Base-by-base conservation (phyloP, 352 stramenopile genomes). In the Phytophthora aleatoria region DNA sequence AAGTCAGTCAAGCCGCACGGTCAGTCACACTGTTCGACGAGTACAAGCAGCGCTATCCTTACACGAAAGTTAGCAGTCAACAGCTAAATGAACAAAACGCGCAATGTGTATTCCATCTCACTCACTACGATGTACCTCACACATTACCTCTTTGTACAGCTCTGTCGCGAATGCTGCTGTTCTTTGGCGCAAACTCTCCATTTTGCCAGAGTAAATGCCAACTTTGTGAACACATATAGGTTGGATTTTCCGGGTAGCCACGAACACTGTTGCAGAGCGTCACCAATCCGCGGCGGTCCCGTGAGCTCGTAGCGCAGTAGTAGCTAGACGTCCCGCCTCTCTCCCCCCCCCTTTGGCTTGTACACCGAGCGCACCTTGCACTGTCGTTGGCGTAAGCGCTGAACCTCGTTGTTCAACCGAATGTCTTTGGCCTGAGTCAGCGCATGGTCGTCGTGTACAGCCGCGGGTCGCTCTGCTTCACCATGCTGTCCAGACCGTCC, bases 201-300 rank as follows among this genome's bases (percentile, higher is more conserved):
- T 20, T 20, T 20, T 20, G 16, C 16, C 16, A 20, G 16, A 20
- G 16, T 20, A 20, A 20, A 20, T 20, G 16, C 16, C 16, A 20
- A 20, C 16, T 20, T 20, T 20, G 16, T 20, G 16, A 20, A 20
- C 0, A 74, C 1, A 49, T 70, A 1, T 61, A 42, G 10, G 3
- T 9, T 2, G 48, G 26, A 11, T 67, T 67, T 1, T 47, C 20
- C 2, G 35, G 11, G 20, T 61, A 51, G 0, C 51, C 60, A 3
- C 36, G 51, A 1, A 48, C 44, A 3, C 38, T 45, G 38, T 57
- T 67, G 27, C 60, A 61, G 10, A 67, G 38, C 2, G 27, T 60
- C 1, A 57, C 15, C 8, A 48, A 15, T 0, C 51, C 51, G 2
- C 16, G 15, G 12, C 48, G 44, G 0, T 35, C 12, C 3, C 47